Evolutionary conservation across 2,329 filamentous ascomycete species (phyloP), one percentile per base, ranked within the genome.

Genomic region (Aspergillus pseudonomiae): DNA sequence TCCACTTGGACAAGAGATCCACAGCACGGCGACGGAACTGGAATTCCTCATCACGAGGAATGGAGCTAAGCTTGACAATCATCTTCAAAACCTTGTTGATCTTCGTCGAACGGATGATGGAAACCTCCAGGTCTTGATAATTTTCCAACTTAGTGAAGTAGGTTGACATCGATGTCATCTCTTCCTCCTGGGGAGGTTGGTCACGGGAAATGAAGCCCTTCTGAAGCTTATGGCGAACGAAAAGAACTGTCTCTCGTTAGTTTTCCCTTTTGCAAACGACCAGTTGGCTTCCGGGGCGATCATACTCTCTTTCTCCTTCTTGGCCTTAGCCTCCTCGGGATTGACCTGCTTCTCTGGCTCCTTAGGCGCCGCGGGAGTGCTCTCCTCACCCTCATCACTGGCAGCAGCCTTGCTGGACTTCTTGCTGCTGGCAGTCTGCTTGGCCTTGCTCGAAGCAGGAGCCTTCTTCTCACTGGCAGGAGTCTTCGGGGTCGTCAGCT

Each of bases 1-100:
- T 96, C 95, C 95, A 99, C 78, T 90, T 91, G 68, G 90, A 88
- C n/a, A 98, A 83, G 55, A 99, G 84, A 6, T 86, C 84, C 68
- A 91, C 86, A 41, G 93, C 94, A 58, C 95, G 90, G 68, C 89
- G 83, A 82, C 95, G 96, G 86, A 99, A 97, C 61, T 91, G 82
- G 78, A 90, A 96, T 69, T 96, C 91, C 41, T 94, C 91, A 68
- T 99, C 95, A 65, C 89, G 90, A 6, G 94, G 94, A 70, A 99
- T 96, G 4, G 85, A 85, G 50, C 89, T 86, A 10, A 99, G 84
- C 82, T 97, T 97, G 72, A 97, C 83, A 69, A 99, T 95, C 5
- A 91, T 93, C 82, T 96, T 97, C 62, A 99, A 85, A 12, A 99
- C 94, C 82, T 99, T 99, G 87, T 98, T 94, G 79, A 99, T 97